Evolutionary conservation across 495 filamentous ascomycete genomes (phyloP).

Genomic region (Margaritispora aquatica): DNA sequence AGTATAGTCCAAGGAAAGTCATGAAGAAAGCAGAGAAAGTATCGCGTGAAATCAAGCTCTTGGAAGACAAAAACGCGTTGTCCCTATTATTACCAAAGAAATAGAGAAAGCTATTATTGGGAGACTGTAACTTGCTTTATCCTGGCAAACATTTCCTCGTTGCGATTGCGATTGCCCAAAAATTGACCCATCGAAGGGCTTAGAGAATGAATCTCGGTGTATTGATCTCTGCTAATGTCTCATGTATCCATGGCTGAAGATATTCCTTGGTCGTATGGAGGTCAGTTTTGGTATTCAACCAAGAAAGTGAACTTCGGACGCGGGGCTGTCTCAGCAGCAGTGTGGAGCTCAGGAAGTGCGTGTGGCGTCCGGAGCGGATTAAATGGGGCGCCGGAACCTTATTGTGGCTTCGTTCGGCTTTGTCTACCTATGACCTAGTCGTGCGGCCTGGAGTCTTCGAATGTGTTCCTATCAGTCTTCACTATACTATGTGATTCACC

Average conservation of each 20-base stretch:
- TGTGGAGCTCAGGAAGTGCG: not conserved
- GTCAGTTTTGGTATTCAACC: not conserved
- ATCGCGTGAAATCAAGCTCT: not conserved
- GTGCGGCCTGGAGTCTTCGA: too few species aligned
- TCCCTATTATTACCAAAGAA: not conserved
- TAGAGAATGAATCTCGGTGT: too few species aligned
- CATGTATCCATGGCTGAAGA: too few species aligned
- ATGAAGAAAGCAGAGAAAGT: not conserved
- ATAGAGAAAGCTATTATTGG: constrained; percentile 8
- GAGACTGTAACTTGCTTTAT: constrained; percentile 27
- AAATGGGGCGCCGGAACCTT: not conserved
- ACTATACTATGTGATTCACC: not conserved
- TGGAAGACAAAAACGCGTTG: not conserved
- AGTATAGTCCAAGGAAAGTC: constrained; percentile 3
- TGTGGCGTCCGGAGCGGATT: not conserved
- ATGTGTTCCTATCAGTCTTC: not conserved
- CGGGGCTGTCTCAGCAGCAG: constrained; percentile 8
- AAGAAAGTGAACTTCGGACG: constrained; percentile 4
- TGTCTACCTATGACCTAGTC: too few species aligned
- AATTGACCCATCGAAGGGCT: constrained; percentile 13
- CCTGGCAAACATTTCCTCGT: constrained; percentile 31
- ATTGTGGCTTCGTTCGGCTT: too few species aligned
- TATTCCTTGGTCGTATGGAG: too few species aligned
- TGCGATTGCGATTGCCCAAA: constrained; percentile 12
- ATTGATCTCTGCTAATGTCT: too few species aligned